These are phyloP conservation scores for Debaryomyces prosopidis DNA, from an alignment of 805 yeast species.

Conservation along the genomic window DNA sequence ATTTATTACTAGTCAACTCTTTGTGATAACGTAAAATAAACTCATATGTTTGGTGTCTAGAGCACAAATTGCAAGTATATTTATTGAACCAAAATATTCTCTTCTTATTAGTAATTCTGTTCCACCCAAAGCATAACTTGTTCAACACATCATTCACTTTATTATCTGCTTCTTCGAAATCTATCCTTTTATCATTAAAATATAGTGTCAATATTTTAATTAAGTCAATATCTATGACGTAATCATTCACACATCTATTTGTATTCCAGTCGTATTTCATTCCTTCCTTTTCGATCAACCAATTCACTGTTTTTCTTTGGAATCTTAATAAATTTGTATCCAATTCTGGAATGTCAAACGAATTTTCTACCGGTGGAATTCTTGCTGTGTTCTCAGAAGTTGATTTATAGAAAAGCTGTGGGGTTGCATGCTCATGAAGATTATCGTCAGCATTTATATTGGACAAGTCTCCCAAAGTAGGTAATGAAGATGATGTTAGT, in stretches of 20 bases:
- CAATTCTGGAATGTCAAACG: conserved; percentile 42
- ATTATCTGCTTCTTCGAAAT: conserved; percentile 16
- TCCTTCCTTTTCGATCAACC: conserved; percentile 58
- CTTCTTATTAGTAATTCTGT: conserved; percentile 12
- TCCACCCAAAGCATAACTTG: conserved; percentile 56
- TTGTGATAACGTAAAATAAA: conserved; percentile 28
- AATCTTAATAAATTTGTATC: conserved; percentile 47
- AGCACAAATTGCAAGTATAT: conserved; percentile 49
- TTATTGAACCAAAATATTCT: conserved; percentile 47
- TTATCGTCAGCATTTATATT: conserved; percentile 4
- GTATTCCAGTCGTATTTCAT: conserved; percentile 31
- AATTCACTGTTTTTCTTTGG: conserved; percentile 54
- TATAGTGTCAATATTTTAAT: conserved; percentile 3
- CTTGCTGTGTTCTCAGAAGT: conserved; percentile 46
- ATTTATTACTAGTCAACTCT: conserved; percentile 16
- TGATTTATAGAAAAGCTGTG: conserved; percentile 49
- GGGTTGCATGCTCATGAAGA: conserved; percentile 22
- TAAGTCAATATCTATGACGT: conserved; percentile 14
- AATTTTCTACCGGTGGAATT: conserved; percentile 15
- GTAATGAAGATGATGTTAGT: background rate
- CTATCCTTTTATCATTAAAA: conserved; percentile 1
- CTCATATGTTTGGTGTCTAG: conserved; percentile 26
- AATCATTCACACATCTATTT: conserved; percentile 18
- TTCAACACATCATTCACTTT: conserved; percentile 34
- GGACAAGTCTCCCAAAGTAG: background rate